These are phyloP conservation scores for Trichoderma polysporum DNA, from an alignment of 2,329 filamentous ascomycete genomes.

Conservation along the genomic window DNA sequence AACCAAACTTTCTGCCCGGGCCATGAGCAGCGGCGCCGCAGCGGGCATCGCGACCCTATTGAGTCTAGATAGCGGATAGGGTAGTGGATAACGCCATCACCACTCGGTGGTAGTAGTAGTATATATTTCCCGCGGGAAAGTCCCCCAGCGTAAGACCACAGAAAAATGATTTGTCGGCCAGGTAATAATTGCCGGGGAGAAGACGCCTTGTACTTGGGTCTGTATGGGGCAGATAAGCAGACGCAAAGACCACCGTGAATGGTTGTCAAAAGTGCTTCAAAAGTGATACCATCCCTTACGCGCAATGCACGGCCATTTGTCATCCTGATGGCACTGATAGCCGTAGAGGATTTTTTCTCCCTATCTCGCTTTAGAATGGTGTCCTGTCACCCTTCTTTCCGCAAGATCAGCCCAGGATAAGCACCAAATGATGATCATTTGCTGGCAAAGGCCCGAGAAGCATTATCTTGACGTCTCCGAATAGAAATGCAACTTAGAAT, in stretches of 20 bases:
- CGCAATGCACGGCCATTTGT: not conserved
- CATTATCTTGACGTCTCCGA: not conserved
- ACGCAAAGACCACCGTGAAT: not conserved
- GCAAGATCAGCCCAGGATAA: not conserved
- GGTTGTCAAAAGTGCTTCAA: not conserved
- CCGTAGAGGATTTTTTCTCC: not conserved
- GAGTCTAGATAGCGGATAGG: not conserved
- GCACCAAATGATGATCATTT: not conserved
- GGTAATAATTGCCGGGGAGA: not conserved
- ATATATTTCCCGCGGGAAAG: constrained; percentile 15
- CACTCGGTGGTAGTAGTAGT: too few species aligned
- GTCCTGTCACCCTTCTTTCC: not conserved
- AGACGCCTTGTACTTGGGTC: not conserved
- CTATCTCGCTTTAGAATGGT: not conserved
- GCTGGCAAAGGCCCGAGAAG: not conserved
- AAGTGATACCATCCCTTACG: not conserved
- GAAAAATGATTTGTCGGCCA: not conserved
- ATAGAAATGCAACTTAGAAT: not conserved
- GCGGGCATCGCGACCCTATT: not conserved
- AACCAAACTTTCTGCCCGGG: not conserved
- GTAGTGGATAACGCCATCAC: not conserved
- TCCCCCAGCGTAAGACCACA: not conserved
- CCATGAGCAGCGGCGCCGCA: constrained; percentile 7
- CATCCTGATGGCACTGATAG: not conserved
- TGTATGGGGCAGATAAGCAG: not conserved